Base-by-base conservation (phyloP, 2,329 filamentous ascomycete species). In the Fusarium concolor region DNA sequence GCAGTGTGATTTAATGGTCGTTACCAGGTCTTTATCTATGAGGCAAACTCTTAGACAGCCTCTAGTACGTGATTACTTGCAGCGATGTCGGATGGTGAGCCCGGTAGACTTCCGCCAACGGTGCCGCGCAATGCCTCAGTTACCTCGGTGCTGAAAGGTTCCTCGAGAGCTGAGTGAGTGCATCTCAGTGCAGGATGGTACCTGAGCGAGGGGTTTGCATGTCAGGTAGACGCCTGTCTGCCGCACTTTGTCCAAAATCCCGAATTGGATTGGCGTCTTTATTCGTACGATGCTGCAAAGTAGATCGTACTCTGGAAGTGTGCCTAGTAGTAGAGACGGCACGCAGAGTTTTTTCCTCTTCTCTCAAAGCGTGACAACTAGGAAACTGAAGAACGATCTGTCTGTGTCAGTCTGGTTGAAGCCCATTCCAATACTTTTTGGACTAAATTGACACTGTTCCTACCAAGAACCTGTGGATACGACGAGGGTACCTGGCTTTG, bases 51-150 rank as follows among this genome's bases (percentile, higher is more conserved):
- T 28, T 42, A 29, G 29, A 31, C 29, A 31, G 12, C 6, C 29
- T 31, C 29, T 31, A 58, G 43, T 51, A 63, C 46, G 55, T 45
- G 46, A 31, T 42, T 58, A 44, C 46, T 38, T 58, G n/a, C 53
- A 62, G 63, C 70, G 68, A 72, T 74, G 62, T 73, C 57, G 68
- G 68, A 73, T 66, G 71, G 71, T 63, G 62, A 74, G 56, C 65
- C 65, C 68, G 68, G 63, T 56, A 47, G 54, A 60, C 62, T 57
- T 67, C 57, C 60, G 56, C 52, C 55, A 65, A 66, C 62, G 56
- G 70, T 69, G 58, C 55, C 46, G 58, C 53, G 37, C 55, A 66
- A 55, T 64, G 51, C 51, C 46, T 68, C 41, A 57, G 49, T 50
- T 46, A 43, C 52, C 58, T 61, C 52, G 61, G 64, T 55, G 47